Percentiles rank a stretch among this genome's conserved stretches.
phyloP scores from a whole-genome alignment of 2,329 filamentous ascomycete species.

The Zasmidium angulare region DNA sequence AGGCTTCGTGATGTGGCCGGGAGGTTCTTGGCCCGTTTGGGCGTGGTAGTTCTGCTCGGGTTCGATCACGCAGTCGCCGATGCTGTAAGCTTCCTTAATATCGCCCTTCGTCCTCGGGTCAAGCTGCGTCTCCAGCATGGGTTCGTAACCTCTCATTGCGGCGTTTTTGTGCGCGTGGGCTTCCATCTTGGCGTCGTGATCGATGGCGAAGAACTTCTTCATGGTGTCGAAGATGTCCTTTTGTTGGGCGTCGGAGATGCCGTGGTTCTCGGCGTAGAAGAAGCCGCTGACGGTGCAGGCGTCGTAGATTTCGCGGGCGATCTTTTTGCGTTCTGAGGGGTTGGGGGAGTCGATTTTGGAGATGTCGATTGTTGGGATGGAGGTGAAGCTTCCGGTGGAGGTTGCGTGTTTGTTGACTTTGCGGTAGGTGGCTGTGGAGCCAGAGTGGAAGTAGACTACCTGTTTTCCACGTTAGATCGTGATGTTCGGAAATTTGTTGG shows the following conservation, averaged over 20 bases:
- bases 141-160: conserved; percentile 39
- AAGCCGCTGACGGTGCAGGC: conserved; percentile 32
- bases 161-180: conserved; percentile 37
- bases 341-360: conserved; percentile 8
- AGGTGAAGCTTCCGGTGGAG: conserved; percentile 13
- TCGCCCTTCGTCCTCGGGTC: conserved; percentile 37
- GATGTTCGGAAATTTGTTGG: neutral
- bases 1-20: conserved; percentile 21
- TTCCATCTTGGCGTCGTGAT: conserved; percentile 37
- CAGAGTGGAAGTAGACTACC: conserved; percentile 16
- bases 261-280: conserved; percentile 13
- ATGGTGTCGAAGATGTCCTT: conserved; percentile 33
- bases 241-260: conserved; percentile 30
- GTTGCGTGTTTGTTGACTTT: conserved; percentile 5
- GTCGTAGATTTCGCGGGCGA: conserved; percentile 29
- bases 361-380: conserved; percentile 20
- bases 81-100: conserved; percentile 37
- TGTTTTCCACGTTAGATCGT: neutral
- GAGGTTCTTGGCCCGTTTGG: conserved; percentile 8
- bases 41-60: conserved; percentile 35
- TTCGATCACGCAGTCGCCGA: conserved; percentile 40
- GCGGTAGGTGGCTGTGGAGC: conserved; percentile 9
- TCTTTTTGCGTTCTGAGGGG: conserved; percentile 11
- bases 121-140: conserved; percentile 37
- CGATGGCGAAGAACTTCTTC: conserved; percentile 34